Conservation (phyloP, 192 early-diverging fungal species). For the Linnemannia zychae region DNA sequence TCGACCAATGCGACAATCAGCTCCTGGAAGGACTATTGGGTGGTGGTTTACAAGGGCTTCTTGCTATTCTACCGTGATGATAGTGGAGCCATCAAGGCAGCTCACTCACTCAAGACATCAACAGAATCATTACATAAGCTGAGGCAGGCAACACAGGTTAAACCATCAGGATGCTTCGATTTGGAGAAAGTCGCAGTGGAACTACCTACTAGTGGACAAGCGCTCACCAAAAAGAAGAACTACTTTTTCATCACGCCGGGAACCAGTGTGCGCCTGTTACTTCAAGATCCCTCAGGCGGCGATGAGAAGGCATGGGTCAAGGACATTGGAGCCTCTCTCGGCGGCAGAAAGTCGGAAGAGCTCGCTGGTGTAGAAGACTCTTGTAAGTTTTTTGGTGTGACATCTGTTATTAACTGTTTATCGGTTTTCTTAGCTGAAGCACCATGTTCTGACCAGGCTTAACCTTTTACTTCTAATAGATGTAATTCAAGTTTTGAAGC, state of each 20-base stretch:
- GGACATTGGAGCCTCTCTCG: conserved; percentile 36
- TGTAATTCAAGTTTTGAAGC: conserved; percentile 40
- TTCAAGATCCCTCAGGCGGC: conserved; percentile 41
- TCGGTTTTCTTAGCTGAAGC: not conserved
- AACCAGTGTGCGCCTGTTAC: conserved; percentile 39
- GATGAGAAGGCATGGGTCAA: conserved; percentile 47
- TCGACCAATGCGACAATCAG: conserved; percentile 52
- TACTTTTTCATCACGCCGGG: conserved; percentile 43
- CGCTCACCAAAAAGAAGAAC: conserved; percentile 48
- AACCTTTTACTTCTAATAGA: not conserved
- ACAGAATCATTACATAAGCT: conserved; percentile 28
- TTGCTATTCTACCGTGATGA: conserved; percentile 50
- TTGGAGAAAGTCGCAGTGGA: conserved; percentile 39
- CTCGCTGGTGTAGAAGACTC: conserved; percentile 28
- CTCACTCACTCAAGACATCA: conserved; percentile 24
- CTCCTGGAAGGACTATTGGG: conserved; percentile 57
- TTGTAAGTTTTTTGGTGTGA: conserved; percentile 12
- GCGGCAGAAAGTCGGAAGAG: conserved; percentile 41
- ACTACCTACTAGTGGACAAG: conserved; percentile 23
- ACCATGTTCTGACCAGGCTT: not conserved
- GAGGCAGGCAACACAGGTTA: conserved; percentile 33
- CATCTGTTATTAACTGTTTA: not conserved
- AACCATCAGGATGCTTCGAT: conserved; percentile 53
- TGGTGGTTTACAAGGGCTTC: conserved; percentile 48
- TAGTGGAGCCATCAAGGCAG: conserved; percentile 25